These are phyloP conservation scores for Leccinellum luteum DNA, from an alignment of 768 basidiomycete genomes.

Conservation along the genomic window DNA sequence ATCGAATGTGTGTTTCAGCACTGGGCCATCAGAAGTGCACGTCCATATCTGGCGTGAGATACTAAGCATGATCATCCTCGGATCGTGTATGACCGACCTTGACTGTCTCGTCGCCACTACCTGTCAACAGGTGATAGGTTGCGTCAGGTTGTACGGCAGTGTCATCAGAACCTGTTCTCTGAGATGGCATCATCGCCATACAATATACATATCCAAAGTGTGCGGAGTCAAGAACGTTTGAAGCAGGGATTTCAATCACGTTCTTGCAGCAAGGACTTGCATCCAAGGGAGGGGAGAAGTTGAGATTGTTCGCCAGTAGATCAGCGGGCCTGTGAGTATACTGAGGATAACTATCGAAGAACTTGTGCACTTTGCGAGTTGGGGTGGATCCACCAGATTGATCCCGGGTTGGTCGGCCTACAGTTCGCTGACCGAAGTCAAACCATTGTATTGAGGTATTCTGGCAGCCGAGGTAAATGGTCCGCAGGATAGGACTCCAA, in stretches of 20 bases:
- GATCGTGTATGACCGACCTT: slow-evolving; percentile 50
- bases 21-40: slow-evolving; percentile 45
- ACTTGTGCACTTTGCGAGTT: slow-evolving; percentile 69
- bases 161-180: slow-evolving; percentile 38
- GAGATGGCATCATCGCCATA: slow-evolving; percentile 51
- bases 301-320: slow-evolving; percentile 58
- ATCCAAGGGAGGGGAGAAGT: slow-evolving; percentile 32
- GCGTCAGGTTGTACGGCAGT: slow-evolving; percentile 18
- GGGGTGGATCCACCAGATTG: slow-evolving; percentile 36
- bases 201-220: slow-evolving; percentile 96
- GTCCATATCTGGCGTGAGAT: slow-evolving; percentile 57
- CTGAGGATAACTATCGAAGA: slow-evolving; percentile 88
- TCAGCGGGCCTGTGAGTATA: slow-evolving; percentile 68
- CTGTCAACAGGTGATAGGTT: slow-evolving; percentile 64
- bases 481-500: slow-evolving; percentile 68
- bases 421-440: slow-evolving; percentile 42
- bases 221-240: slow-evolving; percentile 80
- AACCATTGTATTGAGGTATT: slow-evolving; percentile 94
- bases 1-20: slow-evolving; percentile 61
- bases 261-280: slow-evolving; percentile 24
- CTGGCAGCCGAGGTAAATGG: slow-evolving; percentile 86
- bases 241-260: slow-evolving; percentile 53
- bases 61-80: neutral
- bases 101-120: slow-evolving; percentile 88
- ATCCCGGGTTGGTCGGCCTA: slow-evolving; percentile 1